Conservation (phyloP, 2,329 filamentous ascomycete genomes). For the Clonostachys solani region DNA sequence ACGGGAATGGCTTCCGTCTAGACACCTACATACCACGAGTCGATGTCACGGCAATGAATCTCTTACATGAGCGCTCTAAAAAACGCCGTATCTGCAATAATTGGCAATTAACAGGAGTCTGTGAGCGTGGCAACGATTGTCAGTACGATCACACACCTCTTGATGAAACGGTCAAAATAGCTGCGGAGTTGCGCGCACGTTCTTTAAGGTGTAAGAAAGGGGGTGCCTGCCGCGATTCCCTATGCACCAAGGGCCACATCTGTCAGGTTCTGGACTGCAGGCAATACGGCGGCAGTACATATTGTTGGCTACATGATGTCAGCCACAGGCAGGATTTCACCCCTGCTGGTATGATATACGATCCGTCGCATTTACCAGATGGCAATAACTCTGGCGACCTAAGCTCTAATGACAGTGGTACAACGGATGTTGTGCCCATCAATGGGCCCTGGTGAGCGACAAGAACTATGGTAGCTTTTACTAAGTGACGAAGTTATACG, state of each 20-base stretch:
- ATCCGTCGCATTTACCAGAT: too few relatives aligned
- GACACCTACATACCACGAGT: background rate
- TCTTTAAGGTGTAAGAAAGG: background rate
- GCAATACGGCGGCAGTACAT: constrained; percentile 1
- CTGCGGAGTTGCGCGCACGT: background rate
- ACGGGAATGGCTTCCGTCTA: constrained; percentile 1
- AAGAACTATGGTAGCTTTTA: too few relatives aligned
- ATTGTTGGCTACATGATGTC: constrained; percentile 2
- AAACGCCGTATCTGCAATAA: constrained; percentile 1
- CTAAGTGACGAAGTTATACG: too few relatives aligned
- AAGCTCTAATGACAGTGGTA: too few relatives aligned
- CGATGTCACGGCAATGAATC: background rate
- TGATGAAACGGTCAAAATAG: background rate
- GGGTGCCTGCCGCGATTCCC: background rate
- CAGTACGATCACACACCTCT: constrained; percentile 2
- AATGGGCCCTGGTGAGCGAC: too few relatives aligned
- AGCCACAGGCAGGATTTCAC: too few relatives aligned
- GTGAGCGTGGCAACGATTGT: background rate
- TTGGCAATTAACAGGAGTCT: background rate
- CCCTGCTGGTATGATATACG: too few relatives aligned
- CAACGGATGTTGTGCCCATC: too few relatives aligned
- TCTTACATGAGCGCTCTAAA: background rate
- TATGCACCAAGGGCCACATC: constrained; percentile 1
- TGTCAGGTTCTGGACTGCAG: background rate
- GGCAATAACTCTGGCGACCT: too few relatives aligned